A percentile compares a stretch with the other conserved stretches of the same genome.
Evolutionary conservation across 139 green algal species (phyloP).

Genomic region (Prasinococcaceae sp.): DNA sequence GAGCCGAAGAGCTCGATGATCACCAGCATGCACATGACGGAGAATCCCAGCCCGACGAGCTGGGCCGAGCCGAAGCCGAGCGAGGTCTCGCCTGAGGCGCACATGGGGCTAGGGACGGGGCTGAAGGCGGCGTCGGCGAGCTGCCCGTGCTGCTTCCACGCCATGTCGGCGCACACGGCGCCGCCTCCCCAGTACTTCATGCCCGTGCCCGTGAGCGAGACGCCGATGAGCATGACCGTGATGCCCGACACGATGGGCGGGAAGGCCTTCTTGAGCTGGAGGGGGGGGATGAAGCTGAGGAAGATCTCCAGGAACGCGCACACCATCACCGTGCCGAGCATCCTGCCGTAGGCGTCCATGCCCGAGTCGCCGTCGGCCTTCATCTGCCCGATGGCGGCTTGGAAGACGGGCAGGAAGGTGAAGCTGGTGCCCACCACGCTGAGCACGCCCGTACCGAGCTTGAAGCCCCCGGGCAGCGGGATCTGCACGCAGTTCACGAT

Average conservation of each 20-base stretch:
- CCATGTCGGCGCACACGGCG: slow-evolving; percentile 42
- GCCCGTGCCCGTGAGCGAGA: slow-evolving; percentile 34
- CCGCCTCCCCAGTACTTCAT: slow-evolving; percentile 64
- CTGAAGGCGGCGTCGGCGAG: neutral
- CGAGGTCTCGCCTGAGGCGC: slow-evolving; percentile 38
- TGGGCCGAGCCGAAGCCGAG: slow-evolving; percentile 37
- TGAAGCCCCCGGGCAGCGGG: neutral
- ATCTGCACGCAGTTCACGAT: slow-evolving; percentile 21
- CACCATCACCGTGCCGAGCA: slow-evolving; percentile 50
- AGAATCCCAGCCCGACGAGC: slow-evolving; percentile 45
- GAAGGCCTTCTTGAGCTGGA: slow-evolving; percentile 34
- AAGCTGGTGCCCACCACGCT: slow-evolving; percentile 54
- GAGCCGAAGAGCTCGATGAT: slow-evolving; percentile 56
- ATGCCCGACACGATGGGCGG: slow-evolving; percentile 46
- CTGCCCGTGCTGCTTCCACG: slow-evolving; percentile 5
- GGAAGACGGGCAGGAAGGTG: slow-evolving; percentile 42
- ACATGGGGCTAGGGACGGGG: neutral
- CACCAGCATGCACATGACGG: slow-evolving; percentile 37
- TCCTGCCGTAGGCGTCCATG: slow-evolving; percentile 31
- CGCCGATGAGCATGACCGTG: slow-evolving; percentile 50
- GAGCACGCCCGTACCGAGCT: slow-evolving; percentile 38
- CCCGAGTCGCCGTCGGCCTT: slow-evolving; percentile 7
- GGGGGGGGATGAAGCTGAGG: slow-evolving; percentile 47
- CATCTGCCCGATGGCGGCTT: slow-evolving; percentile 13
- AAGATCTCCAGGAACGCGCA: slow-evolving; percentile 33